A percentile compares a stretch with the other conserved stretches of the same genome.
phyloP scores from a whole-genome alignment of 2,329 filamentous ascomycete species.

The Ophidiomyces ophidiicola region DNA sequence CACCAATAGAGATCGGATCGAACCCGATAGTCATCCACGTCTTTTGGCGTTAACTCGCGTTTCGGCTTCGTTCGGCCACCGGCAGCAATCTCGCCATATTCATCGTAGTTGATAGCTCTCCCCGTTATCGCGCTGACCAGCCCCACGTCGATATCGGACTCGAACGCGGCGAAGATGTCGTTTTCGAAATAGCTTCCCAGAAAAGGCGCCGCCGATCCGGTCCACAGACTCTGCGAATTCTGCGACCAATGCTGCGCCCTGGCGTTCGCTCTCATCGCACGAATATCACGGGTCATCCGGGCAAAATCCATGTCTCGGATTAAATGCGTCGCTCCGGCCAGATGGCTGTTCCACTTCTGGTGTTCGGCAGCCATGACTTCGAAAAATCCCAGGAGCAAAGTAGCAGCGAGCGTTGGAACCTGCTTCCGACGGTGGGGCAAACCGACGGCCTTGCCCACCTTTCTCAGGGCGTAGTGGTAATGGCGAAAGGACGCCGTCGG shows the following conservation, averaged over 20 bases:
- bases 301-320: slow-evolving; percentile 70
- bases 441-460: slow-evolving; percentile 63
- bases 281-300: slow-evolving; percentile 57
- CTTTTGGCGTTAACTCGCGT: slow-evolving; percentile 38
- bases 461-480: slow-evolving; percentile 72
- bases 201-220: slow-evolving; percentile 18
- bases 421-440: slow-evolving; percentile 57
- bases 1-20: slow-evolving; percentile 88
- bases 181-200: slow-evolving; percentile 30
- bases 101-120: slow-evolving; percentile 45
- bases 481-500: slow-evolving; percentile 77
- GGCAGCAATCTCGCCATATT: slow-evolving; percentile 39
- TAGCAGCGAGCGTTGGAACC: slow-evolving; percentile 75
- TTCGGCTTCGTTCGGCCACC: slow-evolving; percentile 16
- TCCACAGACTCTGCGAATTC: slow-evolving; percentile 17
- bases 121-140: slow-evolving; percentile 49
- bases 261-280: slow-evolving; percentile 48
- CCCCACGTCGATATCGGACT: slow-evolving; percentile 43
- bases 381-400: slow-evolving; percentile 75
- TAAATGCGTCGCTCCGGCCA: slow-evolving; percentile 71
- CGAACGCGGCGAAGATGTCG: slow-evolving; percentile 32
- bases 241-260: slow-evolving; percentile 23
- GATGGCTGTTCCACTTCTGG: slow-evolving; percentile 86
- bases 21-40: slow-evolving; percentile 69
- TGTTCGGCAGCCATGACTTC: slow-evolving; percentile 93